Conservation (phyloP, 208 protist genomes). For the Crithidia expoeki region DNA sequence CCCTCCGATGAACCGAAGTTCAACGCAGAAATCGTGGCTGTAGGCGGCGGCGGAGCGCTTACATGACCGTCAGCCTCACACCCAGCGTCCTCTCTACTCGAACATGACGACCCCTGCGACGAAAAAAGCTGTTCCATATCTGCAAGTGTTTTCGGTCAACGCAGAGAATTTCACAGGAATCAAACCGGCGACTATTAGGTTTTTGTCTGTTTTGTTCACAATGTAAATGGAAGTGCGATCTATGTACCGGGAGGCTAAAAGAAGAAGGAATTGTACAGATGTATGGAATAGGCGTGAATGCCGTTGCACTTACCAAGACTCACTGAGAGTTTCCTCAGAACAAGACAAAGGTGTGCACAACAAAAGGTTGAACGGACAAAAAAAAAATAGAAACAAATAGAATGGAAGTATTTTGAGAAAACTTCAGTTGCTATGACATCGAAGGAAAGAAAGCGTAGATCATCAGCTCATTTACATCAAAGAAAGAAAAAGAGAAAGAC, state of each 20-base stretch:
- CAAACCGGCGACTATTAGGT: background rate
- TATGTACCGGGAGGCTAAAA: no score
- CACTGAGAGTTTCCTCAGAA: no score
- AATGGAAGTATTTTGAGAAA: no score
- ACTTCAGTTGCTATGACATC: no score
- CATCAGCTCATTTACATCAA: background rate
- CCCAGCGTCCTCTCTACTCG: background rate
- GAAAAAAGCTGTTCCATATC: background rate
- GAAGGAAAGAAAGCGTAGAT: background rate
- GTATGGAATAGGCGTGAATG: no score
- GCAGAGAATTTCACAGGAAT: no score
- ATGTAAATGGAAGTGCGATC: background rate
- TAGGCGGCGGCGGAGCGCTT: background rate
- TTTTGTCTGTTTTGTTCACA: background rate
- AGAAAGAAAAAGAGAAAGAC: background rate
- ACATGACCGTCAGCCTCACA: background rate
- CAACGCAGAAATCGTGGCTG: background rate
- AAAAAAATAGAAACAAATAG: background rate
- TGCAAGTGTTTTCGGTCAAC: background rate
- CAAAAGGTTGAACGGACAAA: background rate
- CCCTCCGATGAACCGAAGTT: slow-evolving; percentile 1
- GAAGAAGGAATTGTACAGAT: background rate
- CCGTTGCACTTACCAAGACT: no score
- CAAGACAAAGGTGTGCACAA: background rate
- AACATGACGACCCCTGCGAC: background rate